These are phyloP conservation scores for Raphanus hybrid DNA, from an alignment of 441 rosid genomes.

Conservation along the genomic window DNA sequence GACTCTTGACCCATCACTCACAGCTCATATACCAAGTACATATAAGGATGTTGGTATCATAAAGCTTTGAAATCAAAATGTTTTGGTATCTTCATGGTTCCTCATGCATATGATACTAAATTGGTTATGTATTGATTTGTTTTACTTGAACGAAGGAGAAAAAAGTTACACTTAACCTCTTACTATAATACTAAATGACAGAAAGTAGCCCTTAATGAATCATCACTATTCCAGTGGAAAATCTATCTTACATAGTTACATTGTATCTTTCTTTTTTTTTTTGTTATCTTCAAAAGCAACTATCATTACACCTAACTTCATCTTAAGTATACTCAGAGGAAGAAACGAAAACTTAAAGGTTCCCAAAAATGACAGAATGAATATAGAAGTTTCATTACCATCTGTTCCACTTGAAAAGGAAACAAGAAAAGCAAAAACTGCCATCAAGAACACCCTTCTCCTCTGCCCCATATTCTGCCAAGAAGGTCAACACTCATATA, in stretches of 20 bases:
- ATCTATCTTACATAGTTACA: no score
- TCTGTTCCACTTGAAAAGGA: slow-evolving; percentile 52
- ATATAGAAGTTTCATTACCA: slow-evolving; percentile 15
- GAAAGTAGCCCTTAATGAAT: neutral
- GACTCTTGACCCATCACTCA: neutral
- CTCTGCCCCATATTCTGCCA: slow-evolving; percentile 54
- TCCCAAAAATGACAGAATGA: neutral
- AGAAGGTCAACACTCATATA: neutral
- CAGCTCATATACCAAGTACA: neutral
- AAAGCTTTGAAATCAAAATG: slow-evolving; percentile 2
- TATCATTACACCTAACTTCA: no score
- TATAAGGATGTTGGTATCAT: neutral
- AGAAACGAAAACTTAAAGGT: no score
- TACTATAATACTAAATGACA: neutral
- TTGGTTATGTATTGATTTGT: no score
- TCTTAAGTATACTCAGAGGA: no score
- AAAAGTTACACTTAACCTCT: no score
- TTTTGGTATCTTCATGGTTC: neutral
- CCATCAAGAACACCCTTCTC: slow-evolving; percentile 44
- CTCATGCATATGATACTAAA: neutral
- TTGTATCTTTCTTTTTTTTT: no score
- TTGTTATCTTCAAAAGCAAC: no score
- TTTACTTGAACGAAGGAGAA: no score
- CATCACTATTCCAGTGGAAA: neutral
- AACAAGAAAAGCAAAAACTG: slow-evolving; percentile 43